These are phyloP conservation scores for Canavalia gladiata DNA, from an alignment of 306 rosid species.

Conservation along the genomic window DNA sequence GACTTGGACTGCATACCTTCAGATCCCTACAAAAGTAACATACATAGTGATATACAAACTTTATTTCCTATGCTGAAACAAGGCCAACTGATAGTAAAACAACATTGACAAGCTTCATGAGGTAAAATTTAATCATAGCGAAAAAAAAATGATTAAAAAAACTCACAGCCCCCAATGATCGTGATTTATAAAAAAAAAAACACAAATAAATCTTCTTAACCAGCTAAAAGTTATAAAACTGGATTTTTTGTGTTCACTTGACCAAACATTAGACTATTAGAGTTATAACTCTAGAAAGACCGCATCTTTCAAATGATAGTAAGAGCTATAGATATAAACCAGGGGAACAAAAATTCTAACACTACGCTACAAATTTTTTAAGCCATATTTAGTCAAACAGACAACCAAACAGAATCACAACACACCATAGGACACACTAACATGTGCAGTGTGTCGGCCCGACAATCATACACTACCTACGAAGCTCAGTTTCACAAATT, in stretches of 20 bases:
- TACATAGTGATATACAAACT: not conserved
- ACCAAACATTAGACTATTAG: not conserved
- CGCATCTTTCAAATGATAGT: constrained; percentile 36
- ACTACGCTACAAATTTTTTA: not conserved
- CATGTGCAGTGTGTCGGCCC: constrained; percentile 42
- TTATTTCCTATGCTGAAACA: not conserved
- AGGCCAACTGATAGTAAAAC: constrained; percentile 14
- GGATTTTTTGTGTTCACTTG: constrained; percentile 22
- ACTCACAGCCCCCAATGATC: not conserved
- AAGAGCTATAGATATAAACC: constrained; percentile 32
- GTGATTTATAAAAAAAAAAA: constrained; percentile 21
- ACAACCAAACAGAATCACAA: constrained; percentile 41
- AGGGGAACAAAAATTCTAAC: constrained; percentile 31
- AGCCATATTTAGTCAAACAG: constrained; percentile 34
- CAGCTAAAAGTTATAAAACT: constrained; percentile 8
- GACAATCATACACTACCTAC: constrained; percentile 43
- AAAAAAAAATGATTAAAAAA: not conserved
- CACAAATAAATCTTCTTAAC: not conserved
- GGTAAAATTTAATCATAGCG: not conserved
- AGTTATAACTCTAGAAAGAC: constrained; percentile 23
- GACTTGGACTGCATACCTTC: constrained; percentile 84
- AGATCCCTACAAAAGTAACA: constrained; percentile 41
- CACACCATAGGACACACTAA: constrained; percentile 41
- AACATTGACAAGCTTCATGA: constrained; percentile 21
- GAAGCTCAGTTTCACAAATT: constrained; percentile 35